Conservation (phyloP, 805 yeast species). For the Saturnispora saitoi region DNA sequence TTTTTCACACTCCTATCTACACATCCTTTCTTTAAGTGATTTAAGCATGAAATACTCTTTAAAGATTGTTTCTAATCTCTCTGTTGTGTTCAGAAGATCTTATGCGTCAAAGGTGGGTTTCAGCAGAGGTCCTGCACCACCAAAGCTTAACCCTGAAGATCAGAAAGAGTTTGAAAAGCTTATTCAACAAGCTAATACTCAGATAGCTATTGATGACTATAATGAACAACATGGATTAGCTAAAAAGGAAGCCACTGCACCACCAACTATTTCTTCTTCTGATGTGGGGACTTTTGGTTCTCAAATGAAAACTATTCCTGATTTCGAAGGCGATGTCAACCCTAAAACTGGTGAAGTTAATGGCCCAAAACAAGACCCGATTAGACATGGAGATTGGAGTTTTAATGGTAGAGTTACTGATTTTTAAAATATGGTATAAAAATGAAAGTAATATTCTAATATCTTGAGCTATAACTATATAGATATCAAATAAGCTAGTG, state of each 20-base stretch:
- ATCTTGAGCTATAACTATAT: not conserved
- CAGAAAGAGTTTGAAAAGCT: conserved; percentile 88
- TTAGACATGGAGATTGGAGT: conserved; percentile 78
- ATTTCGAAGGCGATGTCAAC: conserved; percentile 89
- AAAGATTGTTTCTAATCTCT: not conserved
- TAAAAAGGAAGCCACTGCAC: conserved; percentile 21
- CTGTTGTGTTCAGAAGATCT: not conserved
- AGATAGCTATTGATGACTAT: conserved; percentile 68
- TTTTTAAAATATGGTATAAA: conserved; percentile 37
- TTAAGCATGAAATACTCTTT: not conserved
- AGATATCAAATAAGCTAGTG: too few relatives aligned
- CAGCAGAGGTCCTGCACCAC: conserved; percentile 42
- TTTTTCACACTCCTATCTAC: not conserved
- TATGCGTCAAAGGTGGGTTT: conserved; percentile 13
- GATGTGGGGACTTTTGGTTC: conserved; percentile 61
- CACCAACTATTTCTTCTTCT: conserved; percentile 22
- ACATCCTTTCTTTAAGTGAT: not conserved
- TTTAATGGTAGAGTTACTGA: conserved; percentile 96
- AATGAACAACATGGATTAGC: conserved; percentile 32
- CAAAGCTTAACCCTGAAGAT: conserved; percentile 66
- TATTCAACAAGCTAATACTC: conserved; percentile 72
- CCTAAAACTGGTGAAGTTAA: conserved; percentile 94
- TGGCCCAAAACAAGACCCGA: conserved; percentile 97
- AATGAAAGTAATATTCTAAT: not conserved
- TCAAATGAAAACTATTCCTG: conserved; percentile 74